These are phyloP conservation scores for Helichrysum umbraculigerum DNA, from an alignment of 129 eudicot genomes.

Conservation along the genomic window DNA sequence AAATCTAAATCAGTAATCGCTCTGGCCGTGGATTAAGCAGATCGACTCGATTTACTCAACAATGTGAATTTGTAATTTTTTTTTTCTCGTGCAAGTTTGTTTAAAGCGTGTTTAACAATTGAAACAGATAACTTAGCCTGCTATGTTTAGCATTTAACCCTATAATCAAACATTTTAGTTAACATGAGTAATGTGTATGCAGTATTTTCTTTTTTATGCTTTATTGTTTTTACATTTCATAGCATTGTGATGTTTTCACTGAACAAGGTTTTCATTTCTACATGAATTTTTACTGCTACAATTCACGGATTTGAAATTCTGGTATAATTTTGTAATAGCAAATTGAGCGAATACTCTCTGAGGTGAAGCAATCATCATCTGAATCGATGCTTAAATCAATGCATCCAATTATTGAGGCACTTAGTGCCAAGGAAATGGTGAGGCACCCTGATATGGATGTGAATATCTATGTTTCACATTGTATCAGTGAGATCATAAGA, in stretches of 20 bases:
- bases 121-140: no score
- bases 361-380: conserved; percentile 12
- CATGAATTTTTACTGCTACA: background rate
- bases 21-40: no score
- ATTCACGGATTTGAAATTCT: background rate
- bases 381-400: conserved; percentile 20
- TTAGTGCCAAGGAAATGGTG: conserved; percentile 21
- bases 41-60: no score
- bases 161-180: no score
- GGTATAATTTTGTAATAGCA: background rate
- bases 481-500: conserved; percentile 39
- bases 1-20: no score
- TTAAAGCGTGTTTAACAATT: no score
- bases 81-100: no score
- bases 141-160: no score
- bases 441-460: conserved; percentile 30
- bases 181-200: no score
- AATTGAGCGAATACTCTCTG: background rate
- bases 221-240: no score
- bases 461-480: conserved; percentile 31
- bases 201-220: no score
- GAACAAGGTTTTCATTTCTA: background rate
- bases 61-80: no score
- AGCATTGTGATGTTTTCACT: background rate
- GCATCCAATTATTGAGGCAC: conserved; percentile 33